Evolutionary conservation across 2,329 filamentous ascomycete species (phyloP).

Genomic region (Arthrobotrys megalospora): DNA sequence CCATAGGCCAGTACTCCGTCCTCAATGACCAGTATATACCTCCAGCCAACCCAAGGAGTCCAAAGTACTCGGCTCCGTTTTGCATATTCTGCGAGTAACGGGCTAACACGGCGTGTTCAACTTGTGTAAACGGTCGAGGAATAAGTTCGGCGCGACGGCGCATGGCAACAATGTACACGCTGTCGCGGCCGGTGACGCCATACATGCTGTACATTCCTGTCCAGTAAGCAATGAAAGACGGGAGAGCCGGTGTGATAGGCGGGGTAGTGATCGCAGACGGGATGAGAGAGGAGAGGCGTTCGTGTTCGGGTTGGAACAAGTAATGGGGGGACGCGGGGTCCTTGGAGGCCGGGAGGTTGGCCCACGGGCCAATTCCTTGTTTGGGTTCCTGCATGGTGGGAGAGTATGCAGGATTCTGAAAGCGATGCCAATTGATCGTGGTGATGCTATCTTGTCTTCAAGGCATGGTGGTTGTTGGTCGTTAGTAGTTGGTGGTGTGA

Average conservation of each 20-base stretch:
- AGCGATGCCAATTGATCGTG: conserved; percentile 29
- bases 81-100: conserved; percentile 47
- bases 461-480: not conserved
- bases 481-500: conserved; percentile 18
- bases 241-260: conserved; percentile 19
- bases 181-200: conserved; percentile 11
- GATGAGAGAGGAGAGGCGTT: conserved; percentile 28
- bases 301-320: conserved; percentile 48
- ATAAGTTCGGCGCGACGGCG: conserved; percentile 3
- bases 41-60: conserved; percentile 31
- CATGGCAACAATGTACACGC: conserved; percentile 24
- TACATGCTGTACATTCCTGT: conserved; percentile 11
- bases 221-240: conserved; percentile 29
- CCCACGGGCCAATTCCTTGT: conserved; percentile 6
- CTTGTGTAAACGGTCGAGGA: conserved; percentile 37
- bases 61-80: conserved; percentile 37
- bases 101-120: conserved; percentile 39
- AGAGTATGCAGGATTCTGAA: not conserved
- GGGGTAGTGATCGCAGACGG: conserved; percentile 43
- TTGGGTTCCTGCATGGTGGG: conserved; percentile 15
- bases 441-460: not conserved
- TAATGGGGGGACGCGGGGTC: conserved; percentile 54
- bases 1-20: conserved; percentile 39
- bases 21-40: not conserved
- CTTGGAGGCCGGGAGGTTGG: not conserved